Evolutionary conservation across 306 rosid species (phyloP), one percentile per base, ranked within the genome.

Genomic region (Malus sylvestris): DNA sequence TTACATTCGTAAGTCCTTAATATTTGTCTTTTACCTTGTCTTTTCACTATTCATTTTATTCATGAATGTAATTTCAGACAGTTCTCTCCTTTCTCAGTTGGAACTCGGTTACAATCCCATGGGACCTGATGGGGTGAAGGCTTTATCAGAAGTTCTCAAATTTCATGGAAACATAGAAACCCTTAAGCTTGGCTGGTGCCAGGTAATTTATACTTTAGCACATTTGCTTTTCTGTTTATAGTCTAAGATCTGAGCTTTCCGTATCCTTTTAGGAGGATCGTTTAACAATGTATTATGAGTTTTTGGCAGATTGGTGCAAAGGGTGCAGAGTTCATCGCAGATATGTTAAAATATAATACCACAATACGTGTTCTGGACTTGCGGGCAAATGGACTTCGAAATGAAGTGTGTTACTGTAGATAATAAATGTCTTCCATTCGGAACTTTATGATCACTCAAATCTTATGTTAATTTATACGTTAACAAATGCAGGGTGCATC

Each of bases 151-250:
- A 87, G 87, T 95, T 81, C 86, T 95, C 40, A 95, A 95, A 80
- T 95, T 95, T 79, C 90, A 90, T 68, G 98, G 98, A 77, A 95
- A 86, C 68, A 29, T 95, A 73, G 87, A 85, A 78, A 89, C 83
- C 79, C 98, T 95, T 29, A 95, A 90, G 89, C 97, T 95, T 82
- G 98, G 98, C 57, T 95, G 98, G 98, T 95, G 98, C 86, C 94
- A 95, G 98, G 98, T 95, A 84, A 87, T 71, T 29, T 70, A 63
- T 33, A 7, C 4, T 69, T 25, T 10, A 15, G 12, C 45, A 32
- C 8, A 33, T n/a, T 18, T 8, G 35, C 74, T 29, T 27, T 9
- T 11, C 42, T 68, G 8, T 58, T 80, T 58, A 30, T 58, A 49
- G 64, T 55, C 29, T 60, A 23, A 4, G 30, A 38, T 65, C 29